Evolutionary conservation across 768 basidiomycete genomes (phyloP).

Genomic region (Nevesoporus exiguus): DNA sequence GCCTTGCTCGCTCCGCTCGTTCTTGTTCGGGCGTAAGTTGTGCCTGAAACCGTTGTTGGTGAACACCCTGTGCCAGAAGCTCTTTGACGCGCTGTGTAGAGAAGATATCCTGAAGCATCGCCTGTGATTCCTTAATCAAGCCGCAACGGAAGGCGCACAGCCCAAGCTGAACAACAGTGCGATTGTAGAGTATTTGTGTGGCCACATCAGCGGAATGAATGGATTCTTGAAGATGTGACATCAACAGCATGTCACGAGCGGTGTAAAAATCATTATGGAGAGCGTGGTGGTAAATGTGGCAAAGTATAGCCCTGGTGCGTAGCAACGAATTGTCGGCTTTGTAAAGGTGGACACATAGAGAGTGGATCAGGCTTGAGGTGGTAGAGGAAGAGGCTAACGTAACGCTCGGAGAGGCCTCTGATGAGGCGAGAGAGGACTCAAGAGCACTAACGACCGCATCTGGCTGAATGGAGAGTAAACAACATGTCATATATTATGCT

Average conservation of each 20-base stretch:
- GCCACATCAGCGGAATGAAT: constrained; percentile 94
- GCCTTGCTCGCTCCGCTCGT: constrained; percentile 90
- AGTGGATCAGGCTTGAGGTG: constrained; percentile 79
- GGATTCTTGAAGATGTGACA: constrained; percentile 98
- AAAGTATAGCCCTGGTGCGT: constrained; percentile 94
- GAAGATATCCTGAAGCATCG: constrained; percentile 92
- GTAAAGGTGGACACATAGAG: constrained; percentile 90
- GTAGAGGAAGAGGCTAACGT: constrained; percentile 51
- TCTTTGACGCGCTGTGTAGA: constrained; percentile 97
- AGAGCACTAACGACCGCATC: constrained; percentile 89
- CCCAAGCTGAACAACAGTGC: constrained; percentile 95
- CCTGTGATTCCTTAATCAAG: constrained; percentile 89
- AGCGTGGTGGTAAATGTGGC: constrained; percentile 96
- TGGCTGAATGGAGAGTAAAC: constrained; percentile 52
- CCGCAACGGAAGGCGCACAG: constrained; percentile 96
- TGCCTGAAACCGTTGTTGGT: constrained; percentile 82
- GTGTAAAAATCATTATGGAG: constrained; percentile 96
- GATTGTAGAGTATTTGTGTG: constrained; percentile 97
- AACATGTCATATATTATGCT: background rate
- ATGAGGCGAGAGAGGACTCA: constrained; percentile 61
- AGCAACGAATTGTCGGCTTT: constrained; percentile 86
- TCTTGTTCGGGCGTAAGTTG: constrained; percentile 92
- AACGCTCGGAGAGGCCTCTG: constrained; percentile 60
- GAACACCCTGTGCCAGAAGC: constrained; percentile 92
- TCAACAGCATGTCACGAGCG: constrained; percentile 95